A percentile compares a stretch with the other conserved stretches of the same genome.
phyloP scores from a whole-genome alignment of 176 grass and related monocot genomes.

The Ensete glaucum region DNA sequence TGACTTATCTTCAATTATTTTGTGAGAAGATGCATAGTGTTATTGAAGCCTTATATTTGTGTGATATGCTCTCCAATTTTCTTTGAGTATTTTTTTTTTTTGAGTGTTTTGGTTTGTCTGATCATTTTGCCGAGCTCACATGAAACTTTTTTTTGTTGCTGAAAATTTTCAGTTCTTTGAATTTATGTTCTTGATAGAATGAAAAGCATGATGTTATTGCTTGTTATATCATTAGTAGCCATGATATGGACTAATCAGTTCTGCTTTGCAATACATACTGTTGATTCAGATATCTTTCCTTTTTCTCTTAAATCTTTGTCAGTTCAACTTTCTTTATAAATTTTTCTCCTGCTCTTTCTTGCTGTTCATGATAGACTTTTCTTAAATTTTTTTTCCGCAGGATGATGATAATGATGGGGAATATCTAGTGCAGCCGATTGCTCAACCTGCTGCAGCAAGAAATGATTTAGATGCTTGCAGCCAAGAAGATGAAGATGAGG shows the following conservation, averaged over 20 bases:
- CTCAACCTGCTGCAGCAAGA: constrained; percentile 29
- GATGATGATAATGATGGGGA: constrained; percentile 60
- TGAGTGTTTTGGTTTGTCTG: too few relatives aligned
- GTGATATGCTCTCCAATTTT: too few relatives aligned
- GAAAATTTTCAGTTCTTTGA: too few relatives aligned
- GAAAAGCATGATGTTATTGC: neutral
- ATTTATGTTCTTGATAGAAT: too few relatives aligned
- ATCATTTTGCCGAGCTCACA: too few relatives aligned
- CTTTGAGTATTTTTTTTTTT: too few relatives aligned
- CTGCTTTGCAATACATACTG: too few relatives aligned
- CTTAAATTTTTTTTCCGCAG: constrained; percentile 18
- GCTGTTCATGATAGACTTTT: neutral
- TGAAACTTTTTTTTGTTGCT: too few relatives aligned
- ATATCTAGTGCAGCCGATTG: constrained; percentile 73
- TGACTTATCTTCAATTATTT: too few relatives aligned
- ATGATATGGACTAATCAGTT: neutral
- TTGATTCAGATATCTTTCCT: too few relatives aligned
- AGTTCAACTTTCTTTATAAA: neutral
- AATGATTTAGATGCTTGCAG: constrained; percentile 36
- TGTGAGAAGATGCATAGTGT: too few relatives aligned
- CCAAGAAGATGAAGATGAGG: constrained; percentile 40
- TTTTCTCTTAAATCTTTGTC: neutral
- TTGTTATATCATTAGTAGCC: neutral
- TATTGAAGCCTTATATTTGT: too few relatives aligned
- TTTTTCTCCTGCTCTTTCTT: neutral